phyloP scores from a whole-genome alignment of 192 early-diverging fungal species.

The Gryganskiella cystojenkinii region DNA sequence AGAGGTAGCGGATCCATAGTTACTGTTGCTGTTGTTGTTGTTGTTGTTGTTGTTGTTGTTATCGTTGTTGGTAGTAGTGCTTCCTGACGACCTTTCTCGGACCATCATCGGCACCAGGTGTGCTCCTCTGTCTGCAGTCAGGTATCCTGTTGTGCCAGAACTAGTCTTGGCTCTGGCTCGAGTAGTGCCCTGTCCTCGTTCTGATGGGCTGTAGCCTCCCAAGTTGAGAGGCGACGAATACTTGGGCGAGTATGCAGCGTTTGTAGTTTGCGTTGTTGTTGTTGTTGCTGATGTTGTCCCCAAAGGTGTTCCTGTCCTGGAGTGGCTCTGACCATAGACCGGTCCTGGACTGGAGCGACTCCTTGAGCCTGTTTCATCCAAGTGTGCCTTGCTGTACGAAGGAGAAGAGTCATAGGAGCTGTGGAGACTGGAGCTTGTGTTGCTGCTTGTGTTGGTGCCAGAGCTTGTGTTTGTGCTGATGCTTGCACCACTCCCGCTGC shows the following conservation, averaged over 20 bases:
- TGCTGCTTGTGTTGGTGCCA: not conserved
- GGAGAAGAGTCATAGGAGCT: not conserved
- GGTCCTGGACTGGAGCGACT: not conserved
- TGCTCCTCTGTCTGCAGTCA: slow-evolving; percentile 1
- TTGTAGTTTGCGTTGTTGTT: not conserved
- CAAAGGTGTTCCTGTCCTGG: not conserved
- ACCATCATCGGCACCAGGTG: not conserved
- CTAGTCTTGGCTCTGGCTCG: slow-evolving; percentile 31
- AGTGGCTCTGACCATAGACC: not conserved
- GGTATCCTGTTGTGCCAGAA: slow-evolving; percentile 3
- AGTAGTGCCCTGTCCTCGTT: not conserved
- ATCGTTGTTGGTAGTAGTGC: not conserved
- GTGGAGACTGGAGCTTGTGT: not conserved
- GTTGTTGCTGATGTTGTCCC: not conserved
- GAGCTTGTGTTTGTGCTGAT: not conserved
- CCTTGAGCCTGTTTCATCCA: not conserved
- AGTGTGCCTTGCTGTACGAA: not conserved
- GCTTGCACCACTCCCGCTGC: not conserved
- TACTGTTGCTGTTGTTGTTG: no score
- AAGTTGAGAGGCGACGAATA: no score
- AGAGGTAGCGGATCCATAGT: no score
- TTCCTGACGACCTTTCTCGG: slow-evolving; percentile 8
- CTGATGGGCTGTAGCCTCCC: not conserved
- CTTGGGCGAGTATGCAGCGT: no score
- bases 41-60: no score